phyloP scores from a whole-genome alignment of 2,329 filamentous ascomycete genomes.

The Penicillium sp. region DNA sequence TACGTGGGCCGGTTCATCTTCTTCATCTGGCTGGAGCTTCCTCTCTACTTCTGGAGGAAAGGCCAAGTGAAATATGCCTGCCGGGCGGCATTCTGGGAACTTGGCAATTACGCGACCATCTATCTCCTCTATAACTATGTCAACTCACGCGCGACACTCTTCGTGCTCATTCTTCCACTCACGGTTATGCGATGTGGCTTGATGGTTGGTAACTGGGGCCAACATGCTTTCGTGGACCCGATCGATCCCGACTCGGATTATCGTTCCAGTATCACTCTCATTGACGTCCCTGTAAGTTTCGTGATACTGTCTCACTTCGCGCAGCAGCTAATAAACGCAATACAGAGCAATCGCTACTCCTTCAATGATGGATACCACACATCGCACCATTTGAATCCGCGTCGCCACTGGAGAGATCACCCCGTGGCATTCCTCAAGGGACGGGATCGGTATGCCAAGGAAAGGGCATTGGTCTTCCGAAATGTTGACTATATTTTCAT shows the following conservation, averaged over 20 bases:
- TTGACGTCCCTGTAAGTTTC: slow-evolving; percentile 67
- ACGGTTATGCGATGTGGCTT: slow-evolving; percentile 62
- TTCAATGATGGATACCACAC: slow-evolving; percentile 52
- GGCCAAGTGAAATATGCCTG: slow-evolving; percentile 52
- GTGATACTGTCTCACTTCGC: background rate
- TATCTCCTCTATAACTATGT: slow-evolving; percentile 47
- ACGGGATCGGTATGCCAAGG: slow-evolving; percentile 60
- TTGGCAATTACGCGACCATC: slow-evolving; percentile 52
- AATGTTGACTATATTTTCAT: slow-evolving; percentile 78
- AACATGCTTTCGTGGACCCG: slow-evolving; percentile 74
- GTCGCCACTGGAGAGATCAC: slow-evolving; percentile 76
- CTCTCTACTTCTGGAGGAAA: slow-evolving; percentile 65
- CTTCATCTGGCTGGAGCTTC: slow-evolving; percentile 68
- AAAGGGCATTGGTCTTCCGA: slow-evolving; percentile 69
- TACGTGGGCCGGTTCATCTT: slow-evolving; percentile 71
- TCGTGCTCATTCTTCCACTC: slow-evolving; percentile 63
- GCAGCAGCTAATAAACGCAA: slow-evolving; percentile 1
- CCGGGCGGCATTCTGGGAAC: slow-evolving; percentile 58
- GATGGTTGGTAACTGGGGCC: slow-evolving; percentile 81
- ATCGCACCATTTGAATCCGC: slow-evolving; percentile 72
- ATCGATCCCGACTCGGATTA: slow-evolving; percentile 71
- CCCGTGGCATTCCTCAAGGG: slow-evolving; percentile 66
- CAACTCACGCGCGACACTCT: slow-evolving; percentile 55
- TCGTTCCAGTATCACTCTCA: slow-evolving; percentile 70
- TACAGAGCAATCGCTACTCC: slow-evolving; percentile 70